Evolutionary conservation across 345 rosid genomes (phyloP), one percentile per base, ranked within the genome.

Genomic region (Anastatica hierochuntica): DNA sequence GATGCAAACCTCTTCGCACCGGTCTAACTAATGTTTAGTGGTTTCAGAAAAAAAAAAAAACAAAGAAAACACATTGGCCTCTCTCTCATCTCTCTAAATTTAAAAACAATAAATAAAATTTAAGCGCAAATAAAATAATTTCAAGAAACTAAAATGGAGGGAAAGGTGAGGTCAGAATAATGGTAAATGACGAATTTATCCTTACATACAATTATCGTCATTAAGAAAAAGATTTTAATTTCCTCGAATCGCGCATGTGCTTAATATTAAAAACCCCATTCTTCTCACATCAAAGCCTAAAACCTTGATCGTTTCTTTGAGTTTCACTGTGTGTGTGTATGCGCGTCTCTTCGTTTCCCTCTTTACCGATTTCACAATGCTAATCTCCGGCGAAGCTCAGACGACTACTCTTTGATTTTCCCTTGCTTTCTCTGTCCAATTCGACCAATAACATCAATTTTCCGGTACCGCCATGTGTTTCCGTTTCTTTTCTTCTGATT

Each of bases 141-240:
- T 10, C 18, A n/a, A n/a, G 20, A 60, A 59, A 29, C 11, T 10
- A 63, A 54, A 52, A 53, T 77, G 81, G 81, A 77, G 82, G 82
- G 79, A 77, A 77, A 74, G 10, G 45, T 53, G 45, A 73, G 58
- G 64, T 36, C 42, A 27, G 30, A 17, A 19, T 7, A 20, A 45
- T 13, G 19, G 2, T 16, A 34, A 76, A 60, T 60, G 67, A 74
- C 78, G 15, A 65, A 4, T 43, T 45, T 31, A 52, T 62, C 76
- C 78, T 2, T 42, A 15, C 0, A 41, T 5, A 18, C 33, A 18
- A 37, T 36, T 31, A 64, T 33, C 39, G 17, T 14, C 60, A 41
- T 30, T 56, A 41, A 49, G 13, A 10, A 19, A 11, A 19, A 10
- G 24, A 34, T 10, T 12, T 11, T 19, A 13, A 8, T 7, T n/a